These are phyloP conservation scores for Albophoma yamanashiensis DNA, from an alignment of 2,329 filamentous ascomycete species.

Conservation along the genomic window DNA sequence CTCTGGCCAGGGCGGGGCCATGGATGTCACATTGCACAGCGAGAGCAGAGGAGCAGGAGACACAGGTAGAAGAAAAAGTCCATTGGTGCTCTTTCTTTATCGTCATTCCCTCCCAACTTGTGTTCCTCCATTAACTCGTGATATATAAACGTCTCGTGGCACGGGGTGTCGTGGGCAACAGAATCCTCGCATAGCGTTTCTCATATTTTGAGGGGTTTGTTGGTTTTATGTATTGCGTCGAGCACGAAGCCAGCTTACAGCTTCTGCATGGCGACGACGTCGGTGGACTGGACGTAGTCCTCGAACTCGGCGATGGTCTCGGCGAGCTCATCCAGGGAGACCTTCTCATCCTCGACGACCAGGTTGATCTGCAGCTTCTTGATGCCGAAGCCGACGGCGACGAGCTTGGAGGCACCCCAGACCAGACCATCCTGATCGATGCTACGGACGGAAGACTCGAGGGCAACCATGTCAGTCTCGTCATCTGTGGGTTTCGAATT, in stretches of 20 bases:
- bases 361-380: constrained; percentile 99
- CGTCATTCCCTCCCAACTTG: not conserved
- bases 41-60: not conserved
- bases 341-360: constrained; percentile 93
- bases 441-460: constrained; percentile 70
- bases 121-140: constrained; percentile 1
- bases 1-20: too few species aligned
- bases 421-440: constrained; percentile 91
- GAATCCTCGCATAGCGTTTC: not conserved
- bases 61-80: not conserved
- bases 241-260: constrained; percentile 44
- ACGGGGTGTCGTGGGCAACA: not conserved
- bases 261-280: constrained; percentile 88
- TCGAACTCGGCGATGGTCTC: constrained; percentile 73
- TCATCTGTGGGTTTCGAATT: constrained; percentile 49
- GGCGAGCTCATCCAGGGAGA: constrained; percentile 80
- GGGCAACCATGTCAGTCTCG: constrained; percentile 79
- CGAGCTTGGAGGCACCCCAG: constrained; percentile 87
- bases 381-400: constrained; percentile 92
- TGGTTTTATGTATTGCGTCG: not conserved
- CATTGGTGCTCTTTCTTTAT: not conserved
- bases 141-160: constrained; percentile 1
- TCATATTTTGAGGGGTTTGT: not conserved
- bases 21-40: not conserved
- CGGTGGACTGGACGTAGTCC: constrained; percentile 92